A percentile compares a stretch with the other conserved stretches of the same genome.
These are phyloP conservation scores for Lodderomyces theae DNA, from an alignment of 1,139 yeast species.

Conservation along the genomic window DNA sequence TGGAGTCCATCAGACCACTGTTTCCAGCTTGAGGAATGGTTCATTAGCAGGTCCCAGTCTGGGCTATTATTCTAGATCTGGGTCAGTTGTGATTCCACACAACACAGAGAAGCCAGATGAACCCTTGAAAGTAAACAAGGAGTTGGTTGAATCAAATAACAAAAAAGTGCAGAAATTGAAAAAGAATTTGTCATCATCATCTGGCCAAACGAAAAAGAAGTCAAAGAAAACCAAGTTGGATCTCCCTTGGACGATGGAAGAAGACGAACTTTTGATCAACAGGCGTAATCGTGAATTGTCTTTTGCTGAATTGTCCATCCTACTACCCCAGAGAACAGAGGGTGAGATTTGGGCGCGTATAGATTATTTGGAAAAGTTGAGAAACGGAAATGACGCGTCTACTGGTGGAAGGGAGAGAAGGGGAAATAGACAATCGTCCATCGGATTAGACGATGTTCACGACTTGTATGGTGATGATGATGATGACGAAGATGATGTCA, in stretches of 20 bases:
- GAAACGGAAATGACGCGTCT: constrained; percentile 45
- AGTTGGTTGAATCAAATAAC: constrained; percentile 14
- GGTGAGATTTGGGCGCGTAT: constrained; percentile 69
- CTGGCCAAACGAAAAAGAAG: constrained; percentile 8
- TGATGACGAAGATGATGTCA: constrained; percentile 35
- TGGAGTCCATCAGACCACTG: constrained; percentile 33
- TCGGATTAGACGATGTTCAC: constrained; percentile 48
- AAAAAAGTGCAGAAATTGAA: constrained; percentile 12
- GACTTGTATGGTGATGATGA: constrained; percentile 40
- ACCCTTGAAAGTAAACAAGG: constrained; percentile 19
- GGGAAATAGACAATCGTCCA: constrained; percentile 39
- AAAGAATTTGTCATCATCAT: constrained; percentile 9
- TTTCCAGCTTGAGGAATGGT: constrained; percentile 43
- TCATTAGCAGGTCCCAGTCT: constrained; percentile 33
- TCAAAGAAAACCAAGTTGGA: constrained; percentile 27
- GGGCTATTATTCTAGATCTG: constrained; percentile 43
- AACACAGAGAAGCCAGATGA: constrained; percentile 32
- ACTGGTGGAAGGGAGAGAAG: constrained; percentile 29
- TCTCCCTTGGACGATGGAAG: constrained; percentile 61
- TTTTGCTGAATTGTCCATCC: constrained; percentile 69
- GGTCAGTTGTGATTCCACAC: constrained; percentile 45
- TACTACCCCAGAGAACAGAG: constrained; percentile 71
- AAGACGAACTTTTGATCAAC: constrained; percentile 63
- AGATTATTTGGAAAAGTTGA: constrained; percentile 48
- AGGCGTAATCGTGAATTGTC: constrained; percentile 60